Evolutionary conservation across 108 stramenopile genomes (phyloP).

Genomic region (Stephanodiscus triporus): DNA sequence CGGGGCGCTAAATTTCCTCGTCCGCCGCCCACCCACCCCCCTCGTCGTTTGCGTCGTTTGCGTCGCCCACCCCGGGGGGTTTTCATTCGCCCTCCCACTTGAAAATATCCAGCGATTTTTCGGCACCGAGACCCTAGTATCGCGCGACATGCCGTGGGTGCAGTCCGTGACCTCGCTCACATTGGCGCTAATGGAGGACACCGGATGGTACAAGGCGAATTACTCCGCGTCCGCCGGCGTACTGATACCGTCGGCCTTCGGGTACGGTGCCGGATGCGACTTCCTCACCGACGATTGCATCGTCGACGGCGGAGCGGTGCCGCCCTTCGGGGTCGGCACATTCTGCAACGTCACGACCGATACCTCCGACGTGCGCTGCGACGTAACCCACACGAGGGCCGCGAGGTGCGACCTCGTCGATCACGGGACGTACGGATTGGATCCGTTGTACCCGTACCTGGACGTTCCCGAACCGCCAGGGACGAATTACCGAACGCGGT

Average conservation of each 20-base stretch:
- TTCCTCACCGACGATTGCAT: constrained; percentile 32
- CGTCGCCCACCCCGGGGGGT: too few species aligned
- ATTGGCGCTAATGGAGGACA: constrained; percentile 80
- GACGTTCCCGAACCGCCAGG: constrained; percentile 1
- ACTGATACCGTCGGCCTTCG: constrained; percentile 14
- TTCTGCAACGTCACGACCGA: constrained; percentile 29
- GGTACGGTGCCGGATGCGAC: constrained; percentile 30
- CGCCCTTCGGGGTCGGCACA: constrained; percentile 1
- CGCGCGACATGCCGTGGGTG: constrained; percentile 32
- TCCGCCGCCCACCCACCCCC: too few species aligned
- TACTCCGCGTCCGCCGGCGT: constrained; percentile 21
- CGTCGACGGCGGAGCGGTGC: constrained; percentile 17
- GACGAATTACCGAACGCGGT: constrained; percentile 17
- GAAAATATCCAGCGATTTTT: constrained; percentile 12
- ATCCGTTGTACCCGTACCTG: constrained; percentile 20
- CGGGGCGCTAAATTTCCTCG: too few species aligned
- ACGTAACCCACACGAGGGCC: constrained; percentile 13
- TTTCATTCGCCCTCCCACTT: too few species aligned
- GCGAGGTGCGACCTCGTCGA: constrained; percentile 35
- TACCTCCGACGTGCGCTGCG: constrained; percentile 10
- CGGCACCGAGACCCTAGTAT: constrained; percentile 18
- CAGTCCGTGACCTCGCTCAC: constrained; percentile 54
- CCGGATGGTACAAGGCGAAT: constrained; percentile 46
- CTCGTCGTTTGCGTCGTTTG: too few species aligned
- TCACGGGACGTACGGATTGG: constrained; percentile 19